Evolutionary conservation across 345 rosid genomes (phyloP), one percentile per base, ranked within the genome.

Genomic region (Geranium rotundifolium): DNA sequence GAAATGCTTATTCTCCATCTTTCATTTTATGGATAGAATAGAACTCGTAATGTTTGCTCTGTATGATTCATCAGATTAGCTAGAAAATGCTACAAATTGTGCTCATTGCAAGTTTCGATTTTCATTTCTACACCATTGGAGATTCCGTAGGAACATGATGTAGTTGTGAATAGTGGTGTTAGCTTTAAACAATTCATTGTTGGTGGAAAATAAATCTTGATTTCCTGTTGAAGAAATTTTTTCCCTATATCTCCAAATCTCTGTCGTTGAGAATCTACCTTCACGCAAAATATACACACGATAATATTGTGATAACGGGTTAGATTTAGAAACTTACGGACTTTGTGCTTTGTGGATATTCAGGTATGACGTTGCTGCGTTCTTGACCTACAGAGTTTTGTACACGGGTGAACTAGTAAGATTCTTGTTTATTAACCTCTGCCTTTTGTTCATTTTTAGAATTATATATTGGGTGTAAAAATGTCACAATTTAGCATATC

Each of bases 311-410:
- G 50, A 41, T 9, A 41, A 1, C 50, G 10, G 10, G 10, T 41
- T 13, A 5, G 50, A 13, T 41, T 41, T 41, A 9, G n/a, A n/a
- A n/a, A n/a, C n/a, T n/a, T n/a, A n/a, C n/a, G 50, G 14, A 41
- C 50, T 41, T 41, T n/a, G n/a, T 41, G 5, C 67, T 7, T 59
- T 60, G 62, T 62, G 64, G 31, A 56, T 70, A 61, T 80, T 39
- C 82, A 91, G 95, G 96, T 86, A 86, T 19, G 98, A 91, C 41
- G 85, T 88, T 49, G 76, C 83, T 29, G 67, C 86, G 5, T 85
- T 91, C 72, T 67, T 75, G 61, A 69, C 71, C 70, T 81, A 85
- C 77, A 72, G 98, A 76, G 67, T 81, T 72, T 69, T 79, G 63
- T 63, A 63, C 64, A 67, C 72, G 20, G 95, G 96, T 63, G 89